Conservation (phyloP, 179 eudicot species). For the Actinidia chinensis region DNA sequence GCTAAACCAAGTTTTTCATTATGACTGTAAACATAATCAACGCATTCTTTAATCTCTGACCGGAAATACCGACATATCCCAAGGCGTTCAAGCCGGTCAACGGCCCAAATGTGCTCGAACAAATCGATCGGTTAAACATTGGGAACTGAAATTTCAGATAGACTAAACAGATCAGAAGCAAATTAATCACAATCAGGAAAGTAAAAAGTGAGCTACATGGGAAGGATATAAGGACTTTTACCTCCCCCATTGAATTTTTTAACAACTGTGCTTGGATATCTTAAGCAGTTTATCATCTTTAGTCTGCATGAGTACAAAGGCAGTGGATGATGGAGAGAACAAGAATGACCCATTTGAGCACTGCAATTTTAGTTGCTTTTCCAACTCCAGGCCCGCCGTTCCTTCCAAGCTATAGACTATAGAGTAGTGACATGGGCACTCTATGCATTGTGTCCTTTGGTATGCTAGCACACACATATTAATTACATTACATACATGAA, state of each 20-base stretch:
- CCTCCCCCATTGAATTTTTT: slow-evolving; percentile 89
- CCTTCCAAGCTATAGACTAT: slow-evolving; percentile 72
- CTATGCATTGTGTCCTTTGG: slow-evolving; percentile 76
- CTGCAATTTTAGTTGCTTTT: slow-evolving; percentile 68
- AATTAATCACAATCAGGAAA: neutral
- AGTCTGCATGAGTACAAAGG: slow-evolving; percentile 86
- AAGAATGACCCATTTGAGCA: slow-evolving; percentile 82
- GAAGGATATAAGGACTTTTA: slow-evolving; percentile 17
- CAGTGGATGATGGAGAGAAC: slow-evolving; percentile 95
- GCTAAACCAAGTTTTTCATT: neutral
- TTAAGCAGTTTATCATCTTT: slow-evolving; percentile 62
- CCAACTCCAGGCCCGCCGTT: slow-evolving; percentile 69
- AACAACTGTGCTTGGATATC: slow-evolving; percentile 54
- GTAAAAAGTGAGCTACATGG: neutral
- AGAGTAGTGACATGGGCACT: slow-evolving; percentile 77
- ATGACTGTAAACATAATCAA: slow-evolving; percentile 66
- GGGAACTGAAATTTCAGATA: slow-evolving; percentile 46
- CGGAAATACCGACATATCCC: slow-evolving; percentile 73
- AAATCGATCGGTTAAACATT: slow-evolving; percentile 84
- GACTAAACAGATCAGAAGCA: neutral
- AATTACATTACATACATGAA: neutral
- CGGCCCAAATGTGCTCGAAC: slow-evolving; percentile 79
- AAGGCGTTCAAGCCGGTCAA: slow-evolving; percentile 78
- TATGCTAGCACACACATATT: slow-evolving; percentile 47
- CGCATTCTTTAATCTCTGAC: slow-evolving; percentile 53